Evolutionary conservation across 768 basidiomycete genomes (phyloP).

Genomic region (Boletellus ananas): DNA sequence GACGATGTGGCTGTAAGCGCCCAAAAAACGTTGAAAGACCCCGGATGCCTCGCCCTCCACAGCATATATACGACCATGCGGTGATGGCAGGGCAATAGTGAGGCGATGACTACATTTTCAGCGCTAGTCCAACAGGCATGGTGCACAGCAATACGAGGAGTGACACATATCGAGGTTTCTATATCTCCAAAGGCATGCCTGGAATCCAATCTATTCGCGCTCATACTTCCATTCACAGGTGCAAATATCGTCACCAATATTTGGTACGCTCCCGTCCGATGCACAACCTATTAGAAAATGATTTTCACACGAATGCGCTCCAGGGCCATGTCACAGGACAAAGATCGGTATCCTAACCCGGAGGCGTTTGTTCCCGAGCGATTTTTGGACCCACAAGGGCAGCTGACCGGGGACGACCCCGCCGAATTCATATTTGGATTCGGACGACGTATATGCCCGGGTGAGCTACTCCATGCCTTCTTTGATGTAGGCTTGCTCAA

Average conservation of each 20-base stretch:
- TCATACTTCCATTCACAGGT: neutral
- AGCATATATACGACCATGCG: too few species aligned
- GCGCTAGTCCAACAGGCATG: too few species aligned
- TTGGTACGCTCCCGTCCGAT: too few species aligned
- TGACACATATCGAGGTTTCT: slow-evolving; percentile 40
- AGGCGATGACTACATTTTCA: too few species aligned
- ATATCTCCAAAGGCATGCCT: slow-evolving; percentile 45
- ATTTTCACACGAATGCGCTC: neutral
- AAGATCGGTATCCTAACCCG: slow-evolving; percentile 9
- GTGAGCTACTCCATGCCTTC: too few species aligned
- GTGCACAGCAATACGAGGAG: slow-evolving; percentile 31
- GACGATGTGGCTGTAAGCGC: too few species aligned
- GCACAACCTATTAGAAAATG: too few species aligned
- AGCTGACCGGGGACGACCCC: slow-evolving; percentile 2
- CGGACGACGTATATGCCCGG: slow-evolving; percentile 8
- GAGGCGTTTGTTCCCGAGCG: slow-evolving; percentile 12
- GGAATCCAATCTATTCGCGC: neutral
- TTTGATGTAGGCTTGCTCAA: too few species aligned
- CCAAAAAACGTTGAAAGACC: too few species aligned
- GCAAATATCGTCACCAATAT: slow-evolving; percentile 1
- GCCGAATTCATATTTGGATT: slow-evolving; percentile 5
- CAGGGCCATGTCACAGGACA: slow-evolving; percentile 7
- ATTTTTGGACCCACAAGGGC: slow-evolving; percentile 4
- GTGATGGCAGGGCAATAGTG: too few species aligned
- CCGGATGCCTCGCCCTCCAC: too few species aligned